Conservation (phyloP, 192 early-diverging fungal genomes). For the Coemansia sp. region DNA sequence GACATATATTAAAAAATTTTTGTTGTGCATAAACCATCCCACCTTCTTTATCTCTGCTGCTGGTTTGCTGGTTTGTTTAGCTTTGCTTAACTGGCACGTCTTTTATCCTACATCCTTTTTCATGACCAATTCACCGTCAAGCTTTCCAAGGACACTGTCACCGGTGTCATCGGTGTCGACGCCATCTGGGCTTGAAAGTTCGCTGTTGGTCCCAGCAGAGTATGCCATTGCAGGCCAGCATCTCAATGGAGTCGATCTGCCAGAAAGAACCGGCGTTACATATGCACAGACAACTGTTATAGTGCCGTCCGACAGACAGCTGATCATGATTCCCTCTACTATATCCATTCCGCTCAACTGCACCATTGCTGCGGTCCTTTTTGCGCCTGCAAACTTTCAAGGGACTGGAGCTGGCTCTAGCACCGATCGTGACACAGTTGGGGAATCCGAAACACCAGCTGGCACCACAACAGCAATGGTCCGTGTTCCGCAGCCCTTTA, state of each 20-base stretch:
- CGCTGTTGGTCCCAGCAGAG: constrained; percentile 12
- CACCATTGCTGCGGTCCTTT: constrained; percentile 1
- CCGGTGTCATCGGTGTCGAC: neutral
- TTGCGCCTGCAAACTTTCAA: neutral
- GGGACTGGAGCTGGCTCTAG: neutral
- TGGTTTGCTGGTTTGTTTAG: neutral
- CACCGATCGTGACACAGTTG: neutral
- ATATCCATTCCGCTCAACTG: constrained; percentile 16
- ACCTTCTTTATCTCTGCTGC: neutral
- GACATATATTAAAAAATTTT: neutral
- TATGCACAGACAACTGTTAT: constrained; percentile 22
- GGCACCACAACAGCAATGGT: neutral
- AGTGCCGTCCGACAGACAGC: constrained; percentile 26
- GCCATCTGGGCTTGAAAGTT: neutral
- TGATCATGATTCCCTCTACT: constrained; percentile 25
- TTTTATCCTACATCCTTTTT: neutral
- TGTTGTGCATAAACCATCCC: neutral
- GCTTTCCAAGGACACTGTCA: neutral
- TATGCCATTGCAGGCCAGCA: constrained; percentile 12
- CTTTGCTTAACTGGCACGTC: neutral
- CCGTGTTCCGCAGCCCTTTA: neutral
- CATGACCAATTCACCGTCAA: constrained; percentile 1
- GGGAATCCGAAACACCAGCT: neutral
- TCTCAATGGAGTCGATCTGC: neutral
- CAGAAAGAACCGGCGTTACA: constrained; percentile 19